Base-by-base conservation (phyloP, 2,329 filamentous ascomycete genomes). In the Colletotrichum zoysiae region DNA sequence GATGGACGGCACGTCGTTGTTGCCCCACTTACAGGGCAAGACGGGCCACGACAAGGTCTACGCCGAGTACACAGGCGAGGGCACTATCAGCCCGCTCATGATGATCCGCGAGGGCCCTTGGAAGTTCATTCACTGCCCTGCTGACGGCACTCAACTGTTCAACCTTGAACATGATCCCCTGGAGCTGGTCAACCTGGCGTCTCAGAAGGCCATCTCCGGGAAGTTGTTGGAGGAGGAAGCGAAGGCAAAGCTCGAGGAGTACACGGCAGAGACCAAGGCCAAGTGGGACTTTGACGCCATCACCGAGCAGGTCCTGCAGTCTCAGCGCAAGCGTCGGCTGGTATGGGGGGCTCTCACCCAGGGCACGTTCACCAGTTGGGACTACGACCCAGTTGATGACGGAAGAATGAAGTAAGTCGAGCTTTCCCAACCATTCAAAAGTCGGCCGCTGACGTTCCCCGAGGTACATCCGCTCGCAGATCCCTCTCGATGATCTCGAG, bases 41-140 rank as follows among this genome's bases (percentile, higher is more conserved):
- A 82, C 88, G n/a, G 90, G 89, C 51, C 91, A 92, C 73, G 95
- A 98, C 80, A 96, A 93, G 14, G 95, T 96, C n/a, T 92, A 95
- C 77, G 95, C 94, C 73, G 95, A 98, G 84, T 98, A 98, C 84
- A 97, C 95, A 78, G 95, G 94, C 61, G 95, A 98, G 82, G 95
- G 95, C 59, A 97, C 95, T 1, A 87, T 97, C 67, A 91, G 93
- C 5, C 95, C 95, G 1, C 89, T 97, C 68, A 94, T 97, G 87
- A 98, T 98, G 95, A 98, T 98, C 78, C 91, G 93, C 70, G 91
- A 94, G 66, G 94, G 94, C 11, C 87, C 88, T 58, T 98, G 94
- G 94, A 98, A 98, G 85, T 97, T 95, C 81, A 90, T 96, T 74
- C 94, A 89, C 74, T 97, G 94, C 77, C 91, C 95, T 8, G 91